Evolutionary conservation across 2,329 filamentous ascomycete species (phyloP), one percentile per base, ranked within the genome.

Genomic region (Orbilia ellipsospora): DNA sequence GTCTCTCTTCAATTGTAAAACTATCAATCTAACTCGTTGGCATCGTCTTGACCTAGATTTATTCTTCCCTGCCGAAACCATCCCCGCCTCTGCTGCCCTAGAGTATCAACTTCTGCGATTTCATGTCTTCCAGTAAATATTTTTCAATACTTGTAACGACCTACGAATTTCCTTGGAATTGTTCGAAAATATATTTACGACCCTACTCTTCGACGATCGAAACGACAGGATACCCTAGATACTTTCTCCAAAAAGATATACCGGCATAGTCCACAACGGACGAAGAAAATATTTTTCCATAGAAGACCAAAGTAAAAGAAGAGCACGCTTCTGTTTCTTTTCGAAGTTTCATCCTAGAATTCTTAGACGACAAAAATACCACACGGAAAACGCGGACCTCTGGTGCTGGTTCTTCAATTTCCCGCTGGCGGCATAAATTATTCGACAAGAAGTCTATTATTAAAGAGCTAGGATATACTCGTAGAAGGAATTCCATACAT

Each of bases 161-260:
- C 67, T 42, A 72, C 67, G 67, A 72, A 65, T 72, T 72, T 72
- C 67, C 67, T 72, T 72, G 18, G 36, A 59, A 40, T 45, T 59
- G 28, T 23, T 54, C 45, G 45, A 59, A 23, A 50, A 42, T 55
- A 51, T 63, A 63, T 70, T 70, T 51, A 70, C 59, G 66, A 70
- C 57, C 20, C 51, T 61, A 26, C n/a, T 44, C 64, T 18, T 59
- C 55, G 55, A 59, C 13, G 28, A 45, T 45, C 36, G 36, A 55
- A 62, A 61, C 10, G 56, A 44, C 36, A 62, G 50, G 50, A 64
- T 62, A 69, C 56, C 65, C 48, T 26, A 10, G 15, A 44, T 45
- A 15, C 40, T 0, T 26, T 45, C 18, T 31, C 2, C 12, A 55
- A 55, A 56, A 12, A 15, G 31, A 18, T 45, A 45, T 18, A n/a